Conservation (phyloP, 371 early-diverging fungal genomes). For the Quaeritorhiza haematococci region DNA sequence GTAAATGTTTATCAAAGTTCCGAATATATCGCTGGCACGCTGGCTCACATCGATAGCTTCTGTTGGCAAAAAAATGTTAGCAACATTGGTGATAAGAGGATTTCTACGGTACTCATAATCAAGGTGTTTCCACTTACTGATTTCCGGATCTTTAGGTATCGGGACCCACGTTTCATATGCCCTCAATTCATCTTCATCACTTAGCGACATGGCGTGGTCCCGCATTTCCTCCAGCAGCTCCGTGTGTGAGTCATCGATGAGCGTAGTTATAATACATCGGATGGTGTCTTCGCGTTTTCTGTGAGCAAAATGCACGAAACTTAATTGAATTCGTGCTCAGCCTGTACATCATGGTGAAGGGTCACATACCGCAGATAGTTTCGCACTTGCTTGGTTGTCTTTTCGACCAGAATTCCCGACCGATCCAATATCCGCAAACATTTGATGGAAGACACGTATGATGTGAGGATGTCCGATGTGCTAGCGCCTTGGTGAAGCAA, state of each 20-base stretch:
- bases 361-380: conserved; percentile 40
- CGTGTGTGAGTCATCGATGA: conserved; percentile 39
- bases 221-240: too few relatives aligned
- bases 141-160: conserved; percentile 43
- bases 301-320: not conserved
- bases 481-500: conserved; percentile 60
- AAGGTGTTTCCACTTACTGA: conserved; percentile 22
- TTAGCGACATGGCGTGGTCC: conserved; percentile 32
- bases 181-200: conserved; percentile 31
- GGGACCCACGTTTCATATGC: conserved; percentile 47
- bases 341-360: not conserved
- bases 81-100: too few relatives aligned
- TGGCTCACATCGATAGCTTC: conserved; percentile 12
- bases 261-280: conserved; percentile 45
- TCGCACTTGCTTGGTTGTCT: conserved; percentile 46
- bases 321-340: not conserved
- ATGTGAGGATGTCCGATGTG: conserved; percentile 53
- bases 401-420: conserved; percentile 49
- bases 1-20: conserved; percentile 52
- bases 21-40: conserved; percentile 42
- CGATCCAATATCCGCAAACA: conserved; percentile 56
- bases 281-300: conserved; percentile 58
- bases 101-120: too few relatives aligned
- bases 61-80: not conserved
- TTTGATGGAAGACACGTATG: conserved; percentile 54